Base-by-base conservation (phyloP, 2,329 filamentous ascomycete genomes). In the Exophiala lecanii-corni region DNA sequence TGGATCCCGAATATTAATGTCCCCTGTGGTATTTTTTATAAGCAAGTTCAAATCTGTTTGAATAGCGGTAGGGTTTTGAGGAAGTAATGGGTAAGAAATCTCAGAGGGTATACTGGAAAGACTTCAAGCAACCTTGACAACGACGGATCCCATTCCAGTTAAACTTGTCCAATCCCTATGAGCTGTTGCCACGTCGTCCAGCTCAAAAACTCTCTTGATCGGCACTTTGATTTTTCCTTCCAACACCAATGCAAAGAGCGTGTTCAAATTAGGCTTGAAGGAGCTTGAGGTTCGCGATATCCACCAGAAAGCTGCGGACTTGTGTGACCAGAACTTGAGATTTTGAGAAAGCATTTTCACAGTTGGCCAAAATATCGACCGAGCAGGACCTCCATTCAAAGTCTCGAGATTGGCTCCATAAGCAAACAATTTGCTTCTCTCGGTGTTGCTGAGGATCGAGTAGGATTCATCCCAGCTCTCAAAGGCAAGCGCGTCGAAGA, bases 391-490 rank as follows among this genome's bases (percentile, higher is more conserved):
- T 12, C 28, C 32, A 17, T 45, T 45, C 23, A 45, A 33, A 5
- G 31, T 32, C 16, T 13, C 28, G 3, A 37, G 25, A 25, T 45
- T 41, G 21, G 15, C 38, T 20, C 38, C 43, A 25, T 45, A 41
- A 12, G 17, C 43, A 32, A 16, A 41, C 15, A 45, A 18, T 6
- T 10, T 23, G 25, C 64, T 57, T 26, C 12, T 26, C n/a, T 69
- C 70, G n/a, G 55, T 58, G 4, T 59, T 50, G 3, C 56, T 33
- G 13, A 75, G 59, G 28, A 74, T 71, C 2, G 59, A 57, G 59
- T 64, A 75, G 9, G 67, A 70, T 52, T 75, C 72, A 44, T 74
- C 70, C 52, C 63, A 75, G 46, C 69, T 72, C 47, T 74, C 69
- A 49, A 69, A 73, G 28, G 71, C 72, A 2, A 75, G 65, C 0